Percentiles rank a stretch among this genome's conserved stretches.
Conservation (phyloP, 257 asterid species). For the Apocynum venetum region DNA sequence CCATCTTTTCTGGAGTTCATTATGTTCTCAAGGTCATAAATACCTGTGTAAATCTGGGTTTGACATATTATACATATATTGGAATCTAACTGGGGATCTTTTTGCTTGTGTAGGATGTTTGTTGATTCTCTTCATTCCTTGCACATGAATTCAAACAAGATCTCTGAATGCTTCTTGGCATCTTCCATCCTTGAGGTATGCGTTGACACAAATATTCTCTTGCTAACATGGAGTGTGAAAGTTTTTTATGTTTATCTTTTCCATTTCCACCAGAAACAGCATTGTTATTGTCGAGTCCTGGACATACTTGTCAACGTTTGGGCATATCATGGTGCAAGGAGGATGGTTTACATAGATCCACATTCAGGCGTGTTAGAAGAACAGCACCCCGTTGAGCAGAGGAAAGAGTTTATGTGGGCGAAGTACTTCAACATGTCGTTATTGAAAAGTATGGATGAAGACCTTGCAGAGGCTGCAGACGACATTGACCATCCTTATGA, state of each 20-base stretch:
- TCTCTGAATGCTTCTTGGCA: constrained; percentile 54
- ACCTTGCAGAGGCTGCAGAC: constrained; percentile 95
- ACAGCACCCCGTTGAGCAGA: constrained; percentile 70
- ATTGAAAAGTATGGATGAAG: constrained; percentile 90
- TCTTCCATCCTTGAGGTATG: constrained; percentile 66
- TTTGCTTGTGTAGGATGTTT: constrained; percentile 64
- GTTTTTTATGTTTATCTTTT: constrained; percentile 22
- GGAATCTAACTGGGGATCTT: constrained; percentile 10
- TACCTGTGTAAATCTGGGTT: not conserved
- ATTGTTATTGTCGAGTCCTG: constrained; percentile 78
- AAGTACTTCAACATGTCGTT: constrained; percentile 63
- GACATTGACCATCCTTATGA: constrained; percentile 77
- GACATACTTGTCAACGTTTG: constrained; percentile 86
- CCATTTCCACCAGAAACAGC: constrained; percentile 55
- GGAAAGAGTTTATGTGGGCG: constrained; percentile 79
- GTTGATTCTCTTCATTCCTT: constrained; percentile 74
- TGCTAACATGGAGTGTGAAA: not conserved
- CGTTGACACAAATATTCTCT: constrained; percentile 6
- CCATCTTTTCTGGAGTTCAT: constrained; percentile 85
- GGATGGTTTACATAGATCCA: constrained; percentile 83
- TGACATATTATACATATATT: constrained; percentile 17
- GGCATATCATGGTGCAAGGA: constrained; percentile 92
- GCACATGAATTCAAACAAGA: constrained; percentile 39
- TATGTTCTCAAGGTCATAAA: constrained; percentile 83
- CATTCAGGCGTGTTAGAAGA: constrained; percentile 62